Conservation (phyloP, 2,329 filamentous ascomycete genomes). For the Fusarium pseudocircinatum region DNA sequence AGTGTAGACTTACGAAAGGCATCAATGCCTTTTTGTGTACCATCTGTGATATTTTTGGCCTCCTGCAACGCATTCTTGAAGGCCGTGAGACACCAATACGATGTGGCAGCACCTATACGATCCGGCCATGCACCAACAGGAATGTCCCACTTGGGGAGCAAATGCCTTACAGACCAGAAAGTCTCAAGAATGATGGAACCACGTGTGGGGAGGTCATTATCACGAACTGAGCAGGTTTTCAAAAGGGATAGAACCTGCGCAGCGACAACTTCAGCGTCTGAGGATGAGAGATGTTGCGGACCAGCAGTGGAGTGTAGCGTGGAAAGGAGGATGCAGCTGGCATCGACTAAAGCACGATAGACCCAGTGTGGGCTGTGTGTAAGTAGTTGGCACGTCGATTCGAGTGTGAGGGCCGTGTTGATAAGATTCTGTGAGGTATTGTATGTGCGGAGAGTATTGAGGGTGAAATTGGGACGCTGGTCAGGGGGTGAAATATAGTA, state of each 20-base stretch:
- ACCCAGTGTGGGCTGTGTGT: slow-evolving; percentile 61
- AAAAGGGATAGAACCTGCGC: slow-evolving; percentile 49
- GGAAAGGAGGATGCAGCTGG: slow-evolving; percentile 57
- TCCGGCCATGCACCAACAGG: slow-evolving; percentile 55
- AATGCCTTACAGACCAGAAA: slow-evolving; percentile 55
- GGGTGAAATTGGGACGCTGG: slow-evolving; percentile 50
- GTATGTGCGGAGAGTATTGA: slow-evolving; percentile 58
- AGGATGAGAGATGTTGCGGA: slow-evolving; percentile 45
- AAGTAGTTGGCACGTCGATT: slow-evolving; percentile 53
- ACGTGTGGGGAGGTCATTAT: slow-evolving; percentile 60
- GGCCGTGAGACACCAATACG: slow-evolving; percentile 59
- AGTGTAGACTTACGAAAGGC: slow-evolving; percentile 42
- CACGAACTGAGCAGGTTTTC: slow-evolving; percentile 56
- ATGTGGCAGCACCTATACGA: slow-evolving; percentile 59
- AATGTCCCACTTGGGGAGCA: slow-evolving; percentile 52
- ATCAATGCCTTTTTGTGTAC: slow-evolving; percentile 45
- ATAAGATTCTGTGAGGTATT: slow-evolving; percentile 59
- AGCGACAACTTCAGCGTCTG: slow-evolving; percentile 46
- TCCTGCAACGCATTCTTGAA: slow-evolving; percentile 57
- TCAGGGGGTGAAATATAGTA: slow-evolving; percentile 60
- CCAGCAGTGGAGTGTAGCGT: slow-evolving; percentile 57
- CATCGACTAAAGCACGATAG: slow-evolving; percentile 58
- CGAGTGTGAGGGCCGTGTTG: slow-evolving; percentile 54
- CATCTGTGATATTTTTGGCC: slow-evolving; percentile 47
- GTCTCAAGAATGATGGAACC: slow-evolving; percentile 59